These are phyloP conservation scores for Ophiocordyceps camponoti-leonardi DNA, from an alignment of 2,329 filamentous ascomycete species.

Conservation along the genomic window DNA sequence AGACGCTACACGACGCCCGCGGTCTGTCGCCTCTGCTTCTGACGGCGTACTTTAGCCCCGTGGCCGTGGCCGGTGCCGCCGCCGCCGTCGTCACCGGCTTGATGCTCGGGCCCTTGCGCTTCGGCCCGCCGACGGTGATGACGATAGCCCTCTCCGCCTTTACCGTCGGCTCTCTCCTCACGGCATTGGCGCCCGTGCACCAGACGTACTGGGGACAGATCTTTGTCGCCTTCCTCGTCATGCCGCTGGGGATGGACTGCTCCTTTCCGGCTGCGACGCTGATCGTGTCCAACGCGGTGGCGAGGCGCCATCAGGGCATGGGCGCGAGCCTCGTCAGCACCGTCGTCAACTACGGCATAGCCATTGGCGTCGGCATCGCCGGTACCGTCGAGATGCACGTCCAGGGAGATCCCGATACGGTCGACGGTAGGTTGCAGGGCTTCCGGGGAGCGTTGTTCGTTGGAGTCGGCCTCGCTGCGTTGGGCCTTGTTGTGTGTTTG, in stretches of 20 bases:
- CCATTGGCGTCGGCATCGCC: conserved; percentile 46
- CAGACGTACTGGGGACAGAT: conserved; percentile 49
- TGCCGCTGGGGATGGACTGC: conserved; percentile 50
- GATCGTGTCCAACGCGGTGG: conserved; percentile 36
- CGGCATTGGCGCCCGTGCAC: conserved; percentile 27
- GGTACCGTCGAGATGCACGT: conserved; percentile 39
- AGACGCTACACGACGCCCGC: conserved; percentile 28
- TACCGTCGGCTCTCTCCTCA: conserved; percentile 22
- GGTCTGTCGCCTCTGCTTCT: conserved; percentile 24
- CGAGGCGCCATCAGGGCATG: conserved; percentile 27
- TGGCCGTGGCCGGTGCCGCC: conserved; percentile 22
- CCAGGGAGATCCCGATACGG: conserved; percentile 6
- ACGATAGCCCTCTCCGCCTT: conserved; percentile 25
- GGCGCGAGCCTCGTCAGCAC: conserved; percentile 41
- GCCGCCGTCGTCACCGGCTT: conserved; percentile 27
- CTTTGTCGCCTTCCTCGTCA: conserved; percentile 40
- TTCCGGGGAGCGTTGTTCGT: conserved; percentile 11
- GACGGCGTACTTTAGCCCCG: conserved; percentile 25
- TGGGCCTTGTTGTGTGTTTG: conserved; percentile 6
- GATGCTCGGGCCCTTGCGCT: conserved; percentile 18
- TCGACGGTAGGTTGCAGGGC: conserved; percentile 3
- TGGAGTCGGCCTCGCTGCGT: conserved; percentile 18
- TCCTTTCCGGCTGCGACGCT: conserved; percentile 45
- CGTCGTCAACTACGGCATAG: conserved; percentile 52
- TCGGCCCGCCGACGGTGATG: conserved; percentile 23